phyloP scores from a whole-genome alignment of 164 flowering plant genomes.

The Chimonanthus praecox region DNA sequence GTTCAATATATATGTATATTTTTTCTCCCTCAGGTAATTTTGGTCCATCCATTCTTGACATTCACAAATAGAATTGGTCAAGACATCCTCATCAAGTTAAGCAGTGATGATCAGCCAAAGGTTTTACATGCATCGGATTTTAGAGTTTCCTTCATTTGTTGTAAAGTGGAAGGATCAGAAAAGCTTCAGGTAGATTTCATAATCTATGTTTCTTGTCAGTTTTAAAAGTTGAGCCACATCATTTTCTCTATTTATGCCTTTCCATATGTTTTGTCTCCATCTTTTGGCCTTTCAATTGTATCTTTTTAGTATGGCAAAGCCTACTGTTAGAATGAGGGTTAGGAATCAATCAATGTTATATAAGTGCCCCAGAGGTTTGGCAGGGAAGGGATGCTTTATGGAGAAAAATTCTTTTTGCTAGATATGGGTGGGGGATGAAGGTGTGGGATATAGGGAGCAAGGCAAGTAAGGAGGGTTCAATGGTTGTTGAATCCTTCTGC shows the following conservation, averaged over 20 bases:
- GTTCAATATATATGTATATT: slow-evolving; percentile 7
- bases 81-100: slow-evolving; percentile 56
- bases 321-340: not conserved
- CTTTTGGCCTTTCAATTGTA: not conserved
- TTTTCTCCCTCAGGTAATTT: slow-evolving; percentile 47
- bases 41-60: slow-evolving; percentile 83
- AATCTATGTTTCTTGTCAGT: not conserved
- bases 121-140: slow-evolving; percentile 64
- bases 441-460: too few relatives aligned
- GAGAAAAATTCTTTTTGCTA: not conserved
- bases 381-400: not conserved
- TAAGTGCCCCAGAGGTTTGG: not conserved
- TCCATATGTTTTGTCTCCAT: not conserved
- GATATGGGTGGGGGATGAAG: too few relatives aligned
- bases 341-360: not conserved
- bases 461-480: too few relatives aligned
- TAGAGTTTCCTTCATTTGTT: slow-evolving; percentile 64
- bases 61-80: slow-evolving; percentile 90
- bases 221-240: not conserved
- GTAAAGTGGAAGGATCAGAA: slow-evolving; percentile 39
- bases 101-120: slow-evolving; percentile 72
- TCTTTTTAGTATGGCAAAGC: not conserved
- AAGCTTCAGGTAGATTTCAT: slow-evolving; percentile 58
- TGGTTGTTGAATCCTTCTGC: too few relatives aligned
- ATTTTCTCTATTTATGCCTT: too few relatives aligned